These are phyloP conservation scores for Ustilago hordei DNA, from an alignment of 1,284 basidiomycete species.

Conservation along the genomic window DNA sequence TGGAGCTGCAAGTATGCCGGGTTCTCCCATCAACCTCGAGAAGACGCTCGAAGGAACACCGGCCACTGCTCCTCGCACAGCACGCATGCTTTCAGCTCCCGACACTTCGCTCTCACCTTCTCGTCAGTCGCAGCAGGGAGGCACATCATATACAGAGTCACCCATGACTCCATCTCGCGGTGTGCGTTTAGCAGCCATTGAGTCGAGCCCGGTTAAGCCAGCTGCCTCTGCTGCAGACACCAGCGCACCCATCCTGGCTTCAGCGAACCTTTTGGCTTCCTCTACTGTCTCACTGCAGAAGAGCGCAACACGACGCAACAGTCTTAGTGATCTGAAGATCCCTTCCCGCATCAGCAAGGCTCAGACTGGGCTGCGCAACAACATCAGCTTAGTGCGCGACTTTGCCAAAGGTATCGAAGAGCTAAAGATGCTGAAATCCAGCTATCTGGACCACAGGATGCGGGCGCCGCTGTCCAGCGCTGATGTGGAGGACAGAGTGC, in stretches of 20 bases:
- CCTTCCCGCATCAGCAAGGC: conserved; percentile 58
- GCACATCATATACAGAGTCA: not conserved
- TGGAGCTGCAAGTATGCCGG: conserved; percentile 9
- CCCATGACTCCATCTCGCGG: not conserved
- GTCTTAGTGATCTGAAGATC: conserved; percentile 58
- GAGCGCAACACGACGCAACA: conserved; percentile 41
- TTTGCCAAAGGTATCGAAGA: conserved; percentile 61
- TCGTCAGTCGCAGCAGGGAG: not conserved
- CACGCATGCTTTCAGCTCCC: conserved; percentile 17
- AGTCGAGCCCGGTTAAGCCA: not conserved
- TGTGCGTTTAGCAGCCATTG: not conserved
- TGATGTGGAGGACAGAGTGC: conserved; percentile 15
- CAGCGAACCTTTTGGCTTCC: conserved; percentile 1
- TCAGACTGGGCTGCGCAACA: conserved; percentile 49
- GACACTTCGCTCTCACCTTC: conserved; percentile 15
- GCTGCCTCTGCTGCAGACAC: conserved; percentile 4
- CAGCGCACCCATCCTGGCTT: conserved; percentile 6
- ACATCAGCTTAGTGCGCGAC: conserved; percentile 54
- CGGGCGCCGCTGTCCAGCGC: not conserved
- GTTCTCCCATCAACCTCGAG: conserved; percentile 13
- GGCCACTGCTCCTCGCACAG: not conserved
- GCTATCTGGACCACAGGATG: conserved; percentile 36
- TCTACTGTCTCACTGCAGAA: conserved; percentile 9
- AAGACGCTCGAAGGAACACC: conserved; percentile 16
- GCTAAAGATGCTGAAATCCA: conserved; percentile 48